Conservation (phyloP, 306 rosid species). For the Rosa multiflora region DNA sequence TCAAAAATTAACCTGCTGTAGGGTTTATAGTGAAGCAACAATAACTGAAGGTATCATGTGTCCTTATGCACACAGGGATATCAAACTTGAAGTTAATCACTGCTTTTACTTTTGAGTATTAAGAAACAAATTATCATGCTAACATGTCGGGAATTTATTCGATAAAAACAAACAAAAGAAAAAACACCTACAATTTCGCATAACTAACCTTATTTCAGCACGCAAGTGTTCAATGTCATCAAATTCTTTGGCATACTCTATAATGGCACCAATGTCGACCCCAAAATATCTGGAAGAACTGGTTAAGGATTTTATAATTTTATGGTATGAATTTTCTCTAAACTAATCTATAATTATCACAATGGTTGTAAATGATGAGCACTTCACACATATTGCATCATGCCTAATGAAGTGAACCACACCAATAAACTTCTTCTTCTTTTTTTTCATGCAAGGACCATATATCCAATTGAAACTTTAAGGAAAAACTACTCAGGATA, state of each 20-base stretch:
- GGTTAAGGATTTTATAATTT: constrained; percentile 44
- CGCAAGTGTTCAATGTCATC: constrained; percentile 87
- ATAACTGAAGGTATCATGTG: neutral
- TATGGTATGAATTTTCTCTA: constrained; percentile 17
- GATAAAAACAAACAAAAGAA: neutral
- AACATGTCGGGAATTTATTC: constrained; percentile 9
- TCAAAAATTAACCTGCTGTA: constrained; percentile 32
- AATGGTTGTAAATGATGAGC: constrained; percentile 19
- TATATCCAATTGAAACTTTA: constrained; percentile 19
- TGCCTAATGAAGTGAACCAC: constrained; percentile 1
- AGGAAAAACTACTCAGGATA: constrained; percentile 47
- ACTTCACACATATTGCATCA: neutral
- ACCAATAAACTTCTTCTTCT: neutral
- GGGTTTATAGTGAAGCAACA: constrained; percentile 20
- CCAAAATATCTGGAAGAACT: constrained; percentile 67
- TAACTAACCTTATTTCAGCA: constrained; percentile 84
- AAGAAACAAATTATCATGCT: neutral
- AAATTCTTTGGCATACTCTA: constrained; percentile 57
- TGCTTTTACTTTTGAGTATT: neutral
- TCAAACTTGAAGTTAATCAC: neutral
- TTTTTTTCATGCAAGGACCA: neutral
- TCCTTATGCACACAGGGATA: neutral
- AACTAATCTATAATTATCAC: neutral
- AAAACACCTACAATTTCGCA: neutral
- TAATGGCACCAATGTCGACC: constrained; percentile 87